Evolutionary conservation across 805 yeast genomes (phyloP).

Genomic region (Isabelozyma rhagii): DNA sequence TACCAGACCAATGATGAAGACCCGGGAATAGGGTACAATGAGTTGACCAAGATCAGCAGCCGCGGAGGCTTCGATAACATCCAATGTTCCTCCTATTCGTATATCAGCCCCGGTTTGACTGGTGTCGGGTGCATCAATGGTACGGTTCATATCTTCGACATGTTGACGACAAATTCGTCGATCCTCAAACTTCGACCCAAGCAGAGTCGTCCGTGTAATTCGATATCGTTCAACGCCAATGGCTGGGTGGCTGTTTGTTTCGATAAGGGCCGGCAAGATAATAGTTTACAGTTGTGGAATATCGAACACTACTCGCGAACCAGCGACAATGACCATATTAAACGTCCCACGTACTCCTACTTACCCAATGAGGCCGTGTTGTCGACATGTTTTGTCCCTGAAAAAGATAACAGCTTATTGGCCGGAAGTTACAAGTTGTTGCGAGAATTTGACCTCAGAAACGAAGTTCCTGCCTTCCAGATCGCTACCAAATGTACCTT

Average conservation of each 20-base stretch:
- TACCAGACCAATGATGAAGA: slow-evolving; percentile 50
- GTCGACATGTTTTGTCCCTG: slow-evolving; percentile 65
- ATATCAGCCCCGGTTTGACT: slow-evolving; percentile 51
- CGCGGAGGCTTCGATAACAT: slow-evolving; percentile 66
- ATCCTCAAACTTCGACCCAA: slow-evolving; percentile 51
- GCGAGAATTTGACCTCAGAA: slow-evolving; percentile 73
- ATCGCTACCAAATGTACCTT: slow-evolving; percentile 71
- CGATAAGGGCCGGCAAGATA: slow-evolving; percentile 74
- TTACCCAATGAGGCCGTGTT: slow-evolving; percentile 73
- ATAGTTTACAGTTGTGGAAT: slow-evolving; percentile 79
- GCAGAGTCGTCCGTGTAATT: slow-evolving; percentile 71
- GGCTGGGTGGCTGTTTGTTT: slow-evolving; percentile 74
- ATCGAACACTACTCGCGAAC: slow-evolving; percentile 54
- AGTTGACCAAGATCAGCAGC: slow-evolving; percentile 48
- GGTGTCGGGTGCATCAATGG: slow-evolving; percentile 80
- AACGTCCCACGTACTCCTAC: slow-evolving; percentile 53
- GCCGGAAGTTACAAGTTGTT: slow-evolving; percentile 76
- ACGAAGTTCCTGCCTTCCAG: slow-evolving; percentile 64
- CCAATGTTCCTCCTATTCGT: slow-evolving; percentile 64
- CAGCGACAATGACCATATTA: slow-evolving; percentile 47
- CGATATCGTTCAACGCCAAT: slow-evolving; percentile 62
- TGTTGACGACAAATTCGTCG: slow-evolving; percentile 36
- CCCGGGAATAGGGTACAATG: slow-evolving; percentile 49
- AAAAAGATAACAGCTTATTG: slow-evolving; percentile 50
- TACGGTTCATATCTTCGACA: slow-evolving; percentile 57